Conservation (phyloP, 805 yeast species). For the Candida hungchunana region DNA sequence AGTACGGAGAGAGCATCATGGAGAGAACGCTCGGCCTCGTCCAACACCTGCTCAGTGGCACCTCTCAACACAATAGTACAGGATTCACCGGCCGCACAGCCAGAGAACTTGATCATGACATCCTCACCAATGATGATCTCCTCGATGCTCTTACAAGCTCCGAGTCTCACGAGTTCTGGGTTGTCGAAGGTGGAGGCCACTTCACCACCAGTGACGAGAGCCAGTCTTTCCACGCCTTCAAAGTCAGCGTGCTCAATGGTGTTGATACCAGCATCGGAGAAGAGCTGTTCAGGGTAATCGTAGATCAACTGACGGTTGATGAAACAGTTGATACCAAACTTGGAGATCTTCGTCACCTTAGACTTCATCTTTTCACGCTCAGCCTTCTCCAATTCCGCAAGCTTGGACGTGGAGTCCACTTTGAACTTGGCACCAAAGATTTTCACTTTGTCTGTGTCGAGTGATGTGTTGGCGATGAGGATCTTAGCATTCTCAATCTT, state of each 20-base stretch:
- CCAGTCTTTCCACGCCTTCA: conserved; percentile 95
- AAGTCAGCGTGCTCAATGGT: conserved; percentile 98
- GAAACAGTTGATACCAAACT: conserved; percentile 82
- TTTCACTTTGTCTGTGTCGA: conserved; percentile 97
- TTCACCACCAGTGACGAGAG: conserved; percentile 97
- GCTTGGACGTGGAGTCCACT: conserved; percentile 90
- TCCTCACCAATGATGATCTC: conserved; percentile 94
- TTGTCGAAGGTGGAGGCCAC: conserved; percentile 94
- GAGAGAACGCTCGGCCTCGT: conserved; percentile 93
- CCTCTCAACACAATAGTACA: conserved; percentile 95
- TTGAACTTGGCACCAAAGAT: conserved; percentile 97
- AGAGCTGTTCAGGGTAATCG: conserved; percentile 96
- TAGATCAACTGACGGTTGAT: conserved; percentile 95
- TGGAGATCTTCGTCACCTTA: conserved; percentile 85
- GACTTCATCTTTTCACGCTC: conserved; percentile 90
- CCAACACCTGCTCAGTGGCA: conserved; percentile 94
- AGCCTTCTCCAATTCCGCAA: conserved; percentile 90
- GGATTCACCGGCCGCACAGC: conserved; percentile 92
- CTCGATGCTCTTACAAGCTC: conserved; percentile 85
- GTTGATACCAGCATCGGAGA: conserved; percentile 81
- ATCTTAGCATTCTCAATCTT: conserved; percentile 77
- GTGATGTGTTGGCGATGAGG: conserved; percentile 89
- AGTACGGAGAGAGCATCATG: conserved; percentile 96
- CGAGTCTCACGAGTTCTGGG: conserved; percentile 81
- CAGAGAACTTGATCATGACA: conserved; percentile 85